Percentiles rank a stretch among this genome's conserved stretches.
phyloP scores from a whole-genome alignment of 345 rosid genomes.

The Brassica rapa region DNA sequence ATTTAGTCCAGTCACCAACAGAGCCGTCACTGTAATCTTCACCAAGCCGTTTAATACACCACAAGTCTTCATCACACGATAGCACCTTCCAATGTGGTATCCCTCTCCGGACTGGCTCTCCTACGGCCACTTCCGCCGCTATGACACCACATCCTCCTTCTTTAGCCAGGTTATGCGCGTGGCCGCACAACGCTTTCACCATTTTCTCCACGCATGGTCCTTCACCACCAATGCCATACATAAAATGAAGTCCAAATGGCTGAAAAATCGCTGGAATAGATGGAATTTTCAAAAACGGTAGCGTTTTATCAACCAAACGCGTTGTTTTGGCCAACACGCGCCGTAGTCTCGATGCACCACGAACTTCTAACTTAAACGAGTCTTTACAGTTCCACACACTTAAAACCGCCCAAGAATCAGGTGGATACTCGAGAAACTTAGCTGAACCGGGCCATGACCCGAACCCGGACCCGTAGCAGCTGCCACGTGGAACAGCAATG shows the following conservation, averaged over 20 bases:
- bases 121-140: conserved; percentile 71
- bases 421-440: conserved; percentile 65
- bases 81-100: conserved; percentile 84
- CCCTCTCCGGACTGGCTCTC: conserved; percentile 63
- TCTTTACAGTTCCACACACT: conserved; percentile 89
- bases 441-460: conserved; percentile 65
- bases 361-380: conserved; percentile 66
- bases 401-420: conserved; percentile 83
- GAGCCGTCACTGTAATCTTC: conserved; percentile 72
- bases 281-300: conserved; percentile 76
- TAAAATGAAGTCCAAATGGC: conserved; percentile 75
- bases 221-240: conserved; percentile 88
- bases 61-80: conserved; percentile 71
- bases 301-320: conserved; percentile 60
- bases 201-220: conserved; percentile 62
- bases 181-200: conserved; percentile 57
- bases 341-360: conserved; percentile 62
- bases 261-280: conserved; percentile 80
- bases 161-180: conserved; percentile 83
- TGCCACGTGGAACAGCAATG: conserved; percentile 77
- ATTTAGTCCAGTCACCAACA: conserved; percentile 87
- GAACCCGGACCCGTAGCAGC: conserved; percentile 21
- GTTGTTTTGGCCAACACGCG: conserved; percentile 62
- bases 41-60: conserved; percentile 92
- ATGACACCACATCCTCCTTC: conserved; percentile 70